Conservation (phyloP, 495 filamentous ascomycete genomes). For the Hypoxylon rickii region DNA sequence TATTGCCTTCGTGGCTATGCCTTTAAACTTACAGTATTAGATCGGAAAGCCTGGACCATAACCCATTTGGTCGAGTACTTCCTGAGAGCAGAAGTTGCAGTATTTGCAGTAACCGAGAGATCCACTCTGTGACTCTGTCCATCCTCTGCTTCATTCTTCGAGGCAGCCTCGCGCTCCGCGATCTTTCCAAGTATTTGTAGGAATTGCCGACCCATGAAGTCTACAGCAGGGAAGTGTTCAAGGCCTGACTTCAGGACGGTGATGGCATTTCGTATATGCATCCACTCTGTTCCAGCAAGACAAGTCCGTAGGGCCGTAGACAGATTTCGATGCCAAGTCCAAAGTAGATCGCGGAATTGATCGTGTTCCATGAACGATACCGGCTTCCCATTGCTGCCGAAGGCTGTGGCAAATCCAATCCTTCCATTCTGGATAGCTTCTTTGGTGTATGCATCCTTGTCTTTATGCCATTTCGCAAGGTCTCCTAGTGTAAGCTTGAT, state of each 20-base stretch:
- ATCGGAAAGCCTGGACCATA: slow-evolving; percentile 77
- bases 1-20: slow-evolving; percentile 33
- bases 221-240: slow-evolving; percentile 82
- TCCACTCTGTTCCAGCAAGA: slow-evolving; percentile 83
- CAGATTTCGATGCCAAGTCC: slow-evolving; percentile 86
- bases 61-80: slow-evolving; percentile 80
- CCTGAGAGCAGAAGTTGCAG: slow-evolving; percentile 80
- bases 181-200: slow-evolving; percentile 69
- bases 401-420: slow-evolving; percentile 63
- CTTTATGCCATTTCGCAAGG: slow-evolving; percentile 80
- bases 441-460: slow-evolving; percentile 75
- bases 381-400: slow-evolving; percentile 67
- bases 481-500: slow-evolving; percentile 78
- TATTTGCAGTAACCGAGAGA: slow-evolving; percentile 86
- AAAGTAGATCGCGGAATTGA: slow-evolving; percentile 80
- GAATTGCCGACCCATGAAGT: slow-evolving; percentile 81
- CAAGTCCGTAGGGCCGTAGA: slow-evolving; percentile 76
- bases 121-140: slow-evolving; percentile 75
- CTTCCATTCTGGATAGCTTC: slow-evolving; percentile 63
- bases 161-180: slow-evolving; percentile 69
- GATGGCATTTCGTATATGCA: slow-evolving; percentile 96
- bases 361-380: slow-evolving; percentile 76
- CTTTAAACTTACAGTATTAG: slow-evolving; percentile 52
- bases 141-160: slow-evolving; percentile 62
- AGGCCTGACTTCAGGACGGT: slow-evolving; percentile 82